Evolutionary conservation across 805 yeast genomes (phyloP).

Genomic region (Saturnispora serradocipensis): DNA sequence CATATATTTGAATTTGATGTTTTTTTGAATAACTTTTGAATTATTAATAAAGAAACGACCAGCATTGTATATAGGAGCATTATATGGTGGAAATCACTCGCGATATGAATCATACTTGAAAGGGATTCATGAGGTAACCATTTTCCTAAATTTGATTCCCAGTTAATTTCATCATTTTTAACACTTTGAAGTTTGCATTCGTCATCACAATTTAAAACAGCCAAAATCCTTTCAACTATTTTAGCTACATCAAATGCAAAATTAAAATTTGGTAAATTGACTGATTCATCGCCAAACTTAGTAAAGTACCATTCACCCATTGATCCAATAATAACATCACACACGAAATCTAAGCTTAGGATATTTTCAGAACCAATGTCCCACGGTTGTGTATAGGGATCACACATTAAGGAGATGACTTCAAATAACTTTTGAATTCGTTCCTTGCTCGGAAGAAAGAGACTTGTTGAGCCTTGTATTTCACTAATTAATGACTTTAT

Average conservation of each 20-base stretch:
- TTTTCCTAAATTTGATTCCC: conserved; percentile 24
- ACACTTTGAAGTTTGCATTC: conserved; percentile 33
- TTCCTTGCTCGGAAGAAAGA: background rate
- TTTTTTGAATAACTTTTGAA: conserved; percentile 34
- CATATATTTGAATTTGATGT: conserved; percentile 31
- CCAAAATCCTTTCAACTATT: conserved; percentile 32
- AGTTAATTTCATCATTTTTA: conserved; percentile 31
- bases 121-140: conserved; percentile 32
- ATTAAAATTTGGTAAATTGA: conserved; percentile 28
- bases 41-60: conserved; percentile 34
- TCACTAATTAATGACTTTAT: background rate
- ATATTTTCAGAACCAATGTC: conserved; percentile 42
- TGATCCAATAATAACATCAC: conserved; percentile 42
- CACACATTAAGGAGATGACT: conserved; percentile 34
- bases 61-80: conserved; percentile 38
- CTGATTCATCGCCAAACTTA: conserved; percentile 15
- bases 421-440: conserved; percentile 18
- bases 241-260: conserved; percentile 25
- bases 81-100: conserved; percentile 29
- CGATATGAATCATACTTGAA: conserved; percentile 16
- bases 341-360: conserved; percentile 46
- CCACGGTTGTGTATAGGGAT: conserved; percentile 64
- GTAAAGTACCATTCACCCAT: conserved; percentile 20
- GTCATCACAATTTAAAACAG: conserved; percentile 33
- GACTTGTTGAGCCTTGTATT: background rate